Percentiles rank a stretch among this genome's conserved stretches.
Conservation (phyloP, 352 stramenopile species). For the Pythium insidiosum region DNA sequence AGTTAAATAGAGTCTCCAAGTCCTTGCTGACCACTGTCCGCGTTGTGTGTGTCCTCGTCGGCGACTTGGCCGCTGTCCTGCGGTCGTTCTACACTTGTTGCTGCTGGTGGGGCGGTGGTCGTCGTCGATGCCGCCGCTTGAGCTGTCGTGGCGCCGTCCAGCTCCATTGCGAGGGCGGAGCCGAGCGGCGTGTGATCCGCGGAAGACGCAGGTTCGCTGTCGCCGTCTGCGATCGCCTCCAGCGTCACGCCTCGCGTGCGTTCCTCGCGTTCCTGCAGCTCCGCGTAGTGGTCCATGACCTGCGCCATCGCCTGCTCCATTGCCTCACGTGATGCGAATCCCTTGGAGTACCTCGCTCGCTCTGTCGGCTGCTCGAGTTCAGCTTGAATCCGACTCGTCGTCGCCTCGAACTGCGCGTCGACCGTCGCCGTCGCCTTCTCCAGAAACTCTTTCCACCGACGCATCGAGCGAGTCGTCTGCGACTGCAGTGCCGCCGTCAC, state of each 20-base stretch:
- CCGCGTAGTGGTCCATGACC: conserved; percentile 28
- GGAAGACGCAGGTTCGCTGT: background rate
- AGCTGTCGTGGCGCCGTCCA: too few relatives aligned
- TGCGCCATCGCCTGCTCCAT: conserved; percentile 25
- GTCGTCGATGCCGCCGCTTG: too few relatives aligned
- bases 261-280: conserved; percentile 26
- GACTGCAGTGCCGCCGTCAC: background rate
- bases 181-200: background rate
- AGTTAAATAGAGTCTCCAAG: background rate
- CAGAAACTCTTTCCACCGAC: conserved; percentile 57
- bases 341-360: conserved; percentile 35
- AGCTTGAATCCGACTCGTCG: conserved; percentile 39
- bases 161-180: too few relatives aligned
- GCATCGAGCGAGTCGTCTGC: conserved; percentile 15
- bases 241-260: conserved; percentile 11
- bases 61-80: too few relatives aligned
- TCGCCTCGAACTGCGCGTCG: conserved; percentile 29
- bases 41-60: too few relatives aligned
- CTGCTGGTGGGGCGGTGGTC: too few relatives aligned
- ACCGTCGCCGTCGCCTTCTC: conserved; percentile 43
- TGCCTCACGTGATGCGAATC: conserved; percentile 49
- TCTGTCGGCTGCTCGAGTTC: conserved; percentile 38
- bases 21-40: too few relatives aligned
- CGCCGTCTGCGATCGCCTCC: background rate
- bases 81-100: too few relatives aligned